These are phyloP conservation scores for Dryadomyces sulphureus DNA, from an alignment of 2,329 filamentous ascomycete genomes.

Conservation along the genomic window DNA sequence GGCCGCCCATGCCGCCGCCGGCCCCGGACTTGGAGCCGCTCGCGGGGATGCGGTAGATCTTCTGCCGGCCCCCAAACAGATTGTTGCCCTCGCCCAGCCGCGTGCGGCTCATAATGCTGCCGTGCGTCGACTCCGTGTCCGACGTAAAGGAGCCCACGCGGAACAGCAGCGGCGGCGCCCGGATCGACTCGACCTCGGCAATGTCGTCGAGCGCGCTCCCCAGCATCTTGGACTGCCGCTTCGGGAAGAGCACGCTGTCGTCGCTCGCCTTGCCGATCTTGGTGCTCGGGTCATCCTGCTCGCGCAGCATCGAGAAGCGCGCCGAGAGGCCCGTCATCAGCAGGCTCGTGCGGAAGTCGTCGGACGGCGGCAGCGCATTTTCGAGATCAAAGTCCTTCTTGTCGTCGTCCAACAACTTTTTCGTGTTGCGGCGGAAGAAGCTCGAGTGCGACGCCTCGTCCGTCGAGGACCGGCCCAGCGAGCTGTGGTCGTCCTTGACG, in stretches of 20 bases:
- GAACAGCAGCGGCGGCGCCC: constrained; percentile 38
- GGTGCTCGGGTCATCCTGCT: constrained; percentile 83
- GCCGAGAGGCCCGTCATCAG: constrained; percentile 91
- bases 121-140: constrained; percentile 48
- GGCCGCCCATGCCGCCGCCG: constrained; percentile 45
- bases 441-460: constrained; percentile 29
- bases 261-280: constrained; percentile 89
- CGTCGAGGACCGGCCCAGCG: constrained; percentile 29
- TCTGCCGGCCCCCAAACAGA: constrained; percentile 87
- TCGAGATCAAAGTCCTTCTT: constrained; percentile 59
- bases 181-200: constrained; percentile 75
- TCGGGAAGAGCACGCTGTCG: constrained; percentile 78
- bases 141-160: constrained; percentile 52
- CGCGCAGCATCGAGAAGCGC: constrained; percentile 89
- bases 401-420: constrained; percentile 40
- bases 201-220: constrained; percentile 62
- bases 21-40: constrained; percentile 26
- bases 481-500: constrained; percentile 38
- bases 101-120: constrained; percentile 70
- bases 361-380: constrained; percentile 59
- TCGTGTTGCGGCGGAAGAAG: constrained; percentile 36
- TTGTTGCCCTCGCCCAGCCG: constrained; percentile 82
- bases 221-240: constrained; percentile 61
- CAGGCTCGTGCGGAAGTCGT: constrained; percentile 90
- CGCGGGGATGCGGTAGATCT: constrained; percentile 73